Evolutionary conservation across 2,329 filamentous ascomycete genomes (phyloP).

Genomic region (Purpureocillium takamizusanense): DNA sequence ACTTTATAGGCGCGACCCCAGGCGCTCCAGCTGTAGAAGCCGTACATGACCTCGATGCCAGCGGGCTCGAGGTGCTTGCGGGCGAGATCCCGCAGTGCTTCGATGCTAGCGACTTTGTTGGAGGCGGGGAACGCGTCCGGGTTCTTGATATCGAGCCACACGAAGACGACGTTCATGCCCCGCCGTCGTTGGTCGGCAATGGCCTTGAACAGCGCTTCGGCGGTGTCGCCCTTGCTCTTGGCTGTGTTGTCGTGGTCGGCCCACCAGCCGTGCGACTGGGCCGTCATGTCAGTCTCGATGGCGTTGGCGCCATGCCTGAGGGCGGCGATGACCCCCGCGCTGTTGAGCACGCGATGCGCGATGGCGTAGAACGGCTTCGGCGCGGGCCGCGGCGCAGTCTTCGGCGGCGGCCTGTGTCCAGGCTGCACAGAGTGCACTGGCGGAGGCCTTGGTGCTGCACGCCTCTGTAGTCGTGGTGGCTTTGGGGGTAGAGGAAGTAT

Average conservation of each 20-base stretch:
- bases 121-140: conserved; percentile 1
- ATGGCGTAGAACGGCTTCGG: conserved; percentile 7
- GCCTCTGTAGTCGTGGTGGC: too few relatives aligned
- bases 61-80: conserved; percentile 2
- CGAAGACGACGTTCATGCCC: conserved; percentile 5
- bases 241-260: conserved; percentile 3
- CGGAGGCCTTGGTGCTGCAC: too few relatives aligned
- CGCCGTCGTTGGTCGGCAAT: conserved; percentile 1
- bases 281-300: conserved; percentile 3
- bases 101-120: not conserved
- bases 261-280: conserved; percentile 1
- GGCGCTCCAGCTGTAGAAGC: conserved; percentile 1
- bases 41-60: conserved; percentile 4
- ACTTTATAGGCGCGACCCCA: not conserved
- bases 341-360: conserved; percentile 2
- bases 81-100: conserved; percentile 1
- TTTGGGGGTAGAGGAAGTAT: too few relatives aligned
- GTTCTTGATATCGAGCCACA: conserved; percentile 7
- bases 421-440: too few relatives aligned
- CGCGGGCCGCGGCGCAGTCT: too few relatives aligned
- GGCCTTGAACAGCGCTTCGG: not conserved
- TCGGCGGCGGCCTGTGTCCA: too few relatives aligned
- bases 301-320: conserved; percentile 6
- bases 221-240: not conserved
- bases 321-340: not conserved